Evolutionary conservation across 441 rosid species (phyloP).

Genomic region (Arabidopsis lyrata): DNA sequence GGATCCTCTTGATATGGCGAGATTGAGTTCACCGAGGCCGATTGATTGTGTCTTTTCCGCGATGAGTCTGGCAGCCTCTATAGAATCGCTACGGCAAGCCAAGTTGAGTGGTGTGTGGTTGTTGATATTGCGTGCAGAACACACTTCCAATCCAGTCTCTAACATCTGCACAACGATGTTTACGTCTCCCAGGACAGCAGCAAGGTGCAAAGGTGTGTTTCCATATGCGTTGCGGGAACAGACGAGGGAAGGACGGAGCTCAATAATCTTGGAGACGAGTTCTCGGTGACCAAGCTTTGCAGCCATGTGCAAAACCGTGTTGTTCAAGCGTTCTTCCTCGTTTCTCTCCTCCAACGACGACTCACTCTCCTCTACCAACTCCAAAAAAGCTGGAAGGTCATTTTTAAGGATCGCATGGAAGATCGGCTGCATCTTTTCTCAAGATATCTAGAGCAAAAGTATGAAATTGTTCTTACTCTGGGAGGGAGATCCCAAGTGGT

Average conservation of each 20-base stretch:
- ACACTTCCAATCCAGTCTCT: slow-evolving; percentile 22
- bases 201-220: slow-evolving; percentile 62
- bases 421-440: slow-evolving; percentile 23
- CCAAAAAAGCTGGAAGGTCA: neutral
- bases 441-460: too few relatives aligned
- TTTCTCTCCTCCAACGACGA: slow-evolving; percentile 8
- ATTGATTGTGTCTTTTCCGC: slow-evolving; percentile 48
- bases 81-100: slow-evolving; percentile 5
- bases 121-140: slow-evolving; percentile 1
- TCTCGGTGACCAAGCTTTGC: slow-evolving; percentile 50
- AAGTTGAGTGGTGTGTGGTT: slow-evolving; percentile 5
- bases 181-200: slow-evolving; percentile 52
- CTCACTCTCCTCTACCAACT: neutral
- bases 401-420: slow-evolving; percentile 2
- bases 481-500: slow-evolving; percentile 1
- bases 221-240: slow-evolving; percentile 37
- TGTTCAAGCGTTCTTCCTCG: slow-evolving; percentile 10
- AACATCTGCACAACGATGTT: slow-evolving; percentile 45
- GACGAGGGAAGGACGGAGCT: slow-evolving; percentile 51
- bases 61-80: slow-evolving; percentile 36
- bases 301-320: slow-evolving; percentile 50
- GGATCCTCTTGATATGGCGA: slow-evolving; percentile 24
- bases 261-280: slow-evolving; percentile 50
- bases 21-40: slow-evolving; percentile 38
- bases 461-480: too few relatives aligned